Evolutionary conservation across 139 green algal genomes (phyloP).

Genomic region (Chlorella sp.): DNA sequence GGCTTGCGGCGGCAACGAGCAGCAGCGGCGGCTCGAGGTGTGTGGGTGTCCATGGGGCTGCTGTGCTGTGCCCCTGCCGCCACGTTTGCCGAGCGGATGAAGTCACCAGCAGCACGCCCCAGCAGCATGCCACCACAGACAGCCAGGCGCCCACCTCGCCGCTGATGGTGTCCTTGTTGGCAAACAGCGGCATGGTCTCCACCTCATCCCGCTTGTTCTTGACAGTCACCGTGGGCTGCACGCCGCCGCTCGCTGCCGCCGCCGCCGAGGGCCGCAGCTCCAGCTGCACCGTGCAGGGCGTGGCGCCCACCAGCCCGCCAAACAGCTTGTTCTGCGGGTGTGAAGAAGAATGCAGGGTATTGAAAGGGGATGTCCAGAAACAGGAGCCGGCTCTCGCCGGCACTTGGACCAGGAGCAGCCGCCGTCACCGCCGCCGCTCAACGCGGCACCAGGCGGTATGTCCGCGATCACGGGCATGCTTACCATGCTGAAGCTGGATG

Average conservation of each 20-base stretch:
- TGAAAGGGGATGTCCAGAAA: neutral
- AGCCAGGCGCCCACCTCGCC: constrained; percentile 65
- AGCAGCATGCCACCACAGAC: neutral
- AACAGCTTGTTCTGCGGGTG: constrained; percentile 48
- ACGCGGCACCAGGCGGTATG: neutral
- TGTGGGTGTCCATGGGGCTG: too few relatives aligned
- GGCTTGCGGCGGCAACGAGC: too few relatives aligned
- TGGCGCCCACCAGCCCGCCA: constrained; percentile 30
- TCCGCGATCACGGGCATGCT: neutral
- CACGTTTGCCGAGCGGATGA: too few relatives aligned
- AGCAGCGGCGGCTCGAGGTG: too few relatives aligned
- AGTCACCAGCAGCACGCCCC: neutral
- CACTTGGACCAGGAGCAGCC: too few relatives aligned
- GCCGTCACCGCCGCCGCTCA: neutral
- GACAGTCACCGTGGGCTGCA: constrained; percentile 42
- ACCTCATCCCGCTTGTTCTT: constrained; percentile 40
- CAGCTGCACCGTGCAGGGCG: constrained; percentile 57
- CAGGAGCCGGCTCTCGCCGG: too few relatives aligned
- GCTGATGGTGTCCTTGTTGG: constrained; percentile 72
- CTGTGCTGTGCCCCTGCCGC: too few relatives aligned
- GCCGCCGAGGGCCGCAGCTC: constrained; percentile 44
- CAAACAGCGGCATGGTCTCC: constrained; percentile 82
- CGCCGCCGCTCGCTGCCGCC: constrained; percentile 20
- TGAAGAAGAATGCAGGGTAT: neutral
- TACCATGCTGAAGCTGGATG: neutral